Base-by-base conservation (phyloP, 306 rosid species). In the Castanea mollissima region DNA sequence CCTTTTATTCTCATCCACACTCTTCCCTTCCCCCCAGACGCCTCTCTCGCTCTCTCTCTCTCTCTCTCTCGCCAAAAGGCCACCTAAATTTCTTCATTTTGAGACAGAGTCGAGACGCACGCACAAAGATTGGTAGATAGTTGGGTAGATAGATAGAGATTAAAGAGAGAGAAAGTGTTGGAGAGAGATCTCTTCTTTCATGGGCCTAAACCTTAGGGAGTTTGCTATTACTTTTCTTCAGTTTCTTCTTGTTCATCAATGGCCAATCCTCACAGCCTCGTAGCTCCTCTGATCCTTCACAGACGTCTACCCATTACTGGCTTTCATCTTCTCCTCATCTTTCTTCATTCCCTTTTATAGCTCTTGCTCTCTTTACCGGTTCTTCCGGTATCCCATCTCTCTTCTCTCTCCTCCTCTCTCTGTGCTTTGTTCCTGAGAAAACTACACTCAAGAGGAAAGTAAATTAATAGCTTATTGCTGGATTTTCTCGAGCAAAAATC, bases 301-400 rank as follows among this genome's bases (percentile, higher is more conserved):
- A 55, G 90, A 44, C 86, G 35, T 15, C 72, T 88, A 59, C 98
- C 94, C 75, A 86, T 92, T 76, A 88, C 96, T 70, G 90, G 91
- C 52, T 78, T 91, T 54, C 91, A 90, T 86, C 98, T 95, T 71
- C 94, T 95, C 75, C 95, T 95, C 85, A 89, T 95, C 87, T 88
- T 92, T 79, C 92, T 94, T 77, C 97, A 94, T 23, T 85, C 97
- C 23, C 98, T 92, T 38, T 94, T 86, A 85, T 92, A 94, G 80
- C 90, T 72, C 27, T 62, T 10, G 5, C 65, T 56, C 58, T 52
- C 19, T n/a, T 16, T 71, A 0, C 78, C 77, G 85, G 80, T 8
- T 79, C 57, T 81, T 64, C 80, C 88, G 75, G 80, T 23, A 65
- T 54, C 67, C 41, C 1, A 13, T 75, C 15, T n/a, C 10, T 19